Conservation (phyloP, 805 yeast genomes). For the Maudiozyma turicensis region DNA sequence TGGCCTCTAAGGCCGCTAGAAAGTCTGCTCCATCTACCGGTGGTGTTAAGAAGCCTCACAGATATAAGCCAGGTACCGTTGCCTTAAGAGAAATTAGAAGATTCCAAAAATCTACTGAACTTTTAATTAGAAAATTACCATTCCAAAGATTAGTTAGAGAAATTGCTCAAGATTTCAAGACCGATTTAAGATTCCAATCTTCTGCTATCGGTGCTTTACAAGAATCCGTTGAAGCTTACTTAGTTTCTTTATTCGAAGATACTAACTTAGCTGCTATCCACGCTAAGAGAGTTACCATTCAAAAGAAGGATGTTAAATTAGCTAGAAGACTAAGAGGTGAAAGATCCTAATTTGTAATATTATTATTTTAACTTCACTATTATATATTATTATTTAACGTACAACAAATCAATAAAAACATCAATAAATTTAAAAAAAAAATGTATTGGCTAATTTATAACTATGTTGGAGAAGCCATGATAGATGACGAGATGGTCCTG, state of each 20-base stretch:
- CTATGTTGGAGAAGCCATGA: too few species aligned
- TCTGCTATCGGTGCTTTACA: conserved; percentile 96
- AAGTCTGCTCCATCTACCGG: conserved; percentile 85
- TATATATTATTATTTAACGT: conserved; percentile 1
- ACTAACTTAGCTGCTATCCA: conserved; percentile 97
- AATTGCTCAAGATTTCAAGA: conserved; percentile 87
- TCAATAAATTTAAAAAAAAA: not conserved
- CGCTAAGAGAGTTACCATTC: conserved; percentile 98
- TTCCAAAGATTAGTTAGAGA: conserved; percentile 95
- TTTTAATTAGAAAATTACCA: conserved; percentile 89
- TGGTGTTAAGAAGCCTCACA: conserved; percentile 90
- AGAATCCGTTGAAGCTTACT: conserved; percentile 97
- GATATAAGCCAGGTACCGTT: conserved; percentile 95
- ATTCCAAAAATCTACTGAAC: conserved; percentile 92
- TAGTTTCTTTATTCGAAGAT: conserved; percentile 92
- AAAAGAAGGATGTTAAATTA: conserved; percentile 94
- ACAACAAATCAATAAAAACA: not conserved
- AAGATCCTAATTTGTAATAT: conserved; percentile 46
- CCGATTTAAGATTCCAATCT: conserved; percentile 91
- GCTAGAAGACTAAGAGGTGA: conserved; percentile 98
- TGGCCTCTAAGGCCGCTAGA: conserved; percentile 89
- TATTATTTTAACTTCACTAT: not conserved
- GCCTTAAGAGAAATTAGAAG: conserved; percentile 95
- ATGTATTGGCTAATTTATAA: not conserved
- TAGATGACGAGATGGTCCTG: too few species aligned